phyloP scores from a whole-genome alignment of 2,329 filamentous ascomycete genomes.

The Exserohilum rostratum region DNA sequence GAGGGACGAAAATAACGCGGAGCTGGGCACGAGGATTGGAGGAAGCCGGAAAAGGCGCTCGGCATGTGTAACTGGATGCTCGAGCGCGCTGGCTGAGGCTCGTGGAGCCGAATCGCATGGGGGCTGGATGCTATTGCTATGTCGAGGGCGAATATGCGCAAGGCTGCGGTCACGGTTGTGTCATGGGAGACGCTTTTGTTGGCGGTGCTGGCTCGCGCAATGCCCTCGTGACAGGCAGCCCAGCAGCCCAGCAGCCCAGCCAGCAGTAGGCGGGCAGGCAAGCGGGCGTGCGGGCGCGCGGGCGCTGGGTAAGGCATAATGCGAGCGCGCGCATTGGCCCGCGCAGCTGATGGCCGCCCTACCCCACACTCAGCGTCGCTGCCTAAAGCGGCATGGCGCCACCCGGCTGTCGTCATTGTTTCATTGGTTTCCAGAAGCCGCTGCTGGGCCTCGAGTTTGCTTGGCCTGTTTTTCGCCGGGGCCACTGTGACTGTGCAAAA shows the following conservation, averaged over 20 bases:
- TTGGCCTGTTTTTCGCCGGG: constrained; percentile 8
- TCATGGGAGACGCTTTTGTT: constrained; percentile 11
- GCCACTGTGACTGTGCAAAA: too few species aligned
- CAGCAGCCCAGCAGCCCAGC: too few species aligned
- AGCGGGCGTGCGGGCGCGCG: background rate
- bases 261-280: background rate
- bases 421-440: constrained; percentile 16
- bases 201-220: background rate
- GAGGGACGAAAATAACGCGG: constrained; percentile 40
- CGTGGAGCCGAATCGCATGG: constrained; percentile 10
- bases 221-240: constrained; percentile 23
- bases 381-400: constrained; percentile 27
- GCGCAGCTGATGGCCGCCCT: too few species aligned
- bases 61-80: constrained; percentile 20
- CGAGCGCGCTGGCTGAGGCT: constrained; percentile 15
- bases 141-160: background rate
- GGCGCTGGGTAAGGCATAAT: constrained; percentile 9
- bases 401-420: constrained; percentile 25
- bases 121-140: background rate
- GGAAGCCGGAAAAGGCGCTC: constrained; percentile 27
- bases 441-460: background rate
- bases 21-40: constrained; percentile 24
- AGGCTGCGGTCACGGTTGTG: constrained; percentile 16
- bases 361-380: constrained; percentile 19
- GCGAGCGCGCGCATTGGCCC: constrained; percentile 18